Evolutionary conservation across 495 filamentous ascomycete species (phyloP), one percentile per base, ranked within the genome.

Genomic region (Talaromyces borbonicus): DNA sequence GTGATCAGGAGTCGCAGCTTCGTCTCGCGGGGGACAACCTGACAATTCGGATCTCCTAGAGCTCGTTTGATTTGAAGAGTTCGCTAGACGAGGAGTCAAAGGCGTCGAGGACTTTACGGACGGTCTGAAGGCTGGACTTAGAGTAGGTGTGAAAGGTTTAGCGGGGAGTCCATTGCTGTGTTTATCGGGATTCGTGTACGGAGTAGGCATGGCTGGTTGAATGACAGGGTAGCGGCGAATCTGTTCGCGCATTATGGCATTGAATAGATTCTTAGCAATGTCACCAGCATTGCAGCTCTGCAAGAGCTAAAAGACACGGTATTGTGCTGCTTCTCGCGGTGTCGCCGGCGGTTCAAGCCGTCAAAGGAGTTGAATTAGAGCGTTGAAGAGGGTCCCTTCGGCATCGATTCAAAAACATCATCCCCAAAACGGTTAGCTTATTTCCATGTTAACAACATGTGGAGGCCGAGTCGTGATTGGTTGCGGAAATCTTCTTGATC

Each of bases 181-280:
- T 68, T 76, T 77, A 68, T 75, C 72, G 61, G 57, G 61, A 58
- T 64, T 69, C 72, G 73, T 76, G 46, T 49, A 60, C 16, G 49
- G 36, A 57, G 57, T 63, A 56, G 62, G 54, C 56, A 57, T 44
- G 49, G 33, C 46, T 22, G 30, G 49, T 30, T 31, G 45, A 30
- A 18, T 57, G 45, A 43, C 27, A 25, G 47, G 25, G 14, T 52
- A 58, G 53, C 49, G 53, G 56, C 56, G 53, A 52, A 49, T 51
- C 48, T 45, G 55, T 52, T 56, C 40, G 48, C 51, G 56, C 55
- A 57, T 61, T 56, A 63, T 66, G 63, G 59, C 68, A 69, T 68
- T 64, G 63, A 58, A 55, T 52, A 59, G 52, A 51, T n/a, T 55
- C 49, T 52, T 45, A 52, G 49, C 51, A 31, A 40, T 46, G 49